These are phyloP conservation scores for Leccinum solheimii DNA, from an alignment of 1,284 basidiomycete species.

Conservation along the genomic window DNA sequence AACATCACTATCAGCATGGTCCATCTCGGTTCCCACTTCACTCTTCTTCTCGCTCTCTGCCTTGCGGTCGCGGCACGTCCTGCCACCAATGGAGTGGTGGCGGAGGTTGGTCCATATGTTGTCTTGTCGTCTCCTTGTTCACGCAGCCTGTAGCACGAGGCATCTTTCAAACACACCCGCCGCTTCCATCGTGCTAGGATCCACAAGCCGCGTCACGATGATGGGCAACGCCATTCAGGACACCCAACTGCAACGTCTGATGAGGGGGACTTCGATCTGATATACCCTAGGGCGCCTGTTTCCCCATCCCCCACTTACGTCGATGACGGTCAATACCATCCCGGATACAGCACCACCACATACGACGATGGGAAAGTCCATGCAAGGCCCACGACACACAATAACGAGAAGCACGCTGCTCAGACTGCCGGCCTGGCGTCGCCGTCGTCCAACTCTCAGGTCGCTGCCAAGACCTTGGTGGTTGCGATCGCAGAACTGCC, in stretches of 20 bases:
- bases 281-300: neutral
- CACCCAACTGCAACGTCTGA: constrained; percentile 17
- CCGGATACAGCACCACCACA: constrained; percentile 19
- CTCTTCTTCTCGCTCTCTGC: constrained; percentile 31
- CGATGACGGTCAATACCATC: constrained; percentile 21
- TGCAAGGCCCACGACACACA: constrained; percentile 14
- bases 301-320: neutral
- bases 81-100: constrained; percentile 2
- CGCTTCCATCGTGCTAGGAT: constrained; percentile 15
- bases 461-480: neutral
- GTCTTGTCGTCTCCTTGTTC: constrained; percentile 2
- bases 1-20: constrained; percentile 34
- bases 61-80: constrained; percentile 29
- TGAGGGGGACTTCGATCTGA: constrained; percentile 12
- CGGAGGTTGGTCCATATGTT: constrained; percentile 16
- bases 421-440: neutral
- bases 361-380: constrained; percentile 24
- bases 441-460: neutral
- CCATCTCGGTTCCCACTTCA: constrained; percentile 31
- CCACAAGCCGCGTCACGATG: constrained; percentile 18
- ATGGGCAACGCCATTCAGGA: constrained; percentile 24
- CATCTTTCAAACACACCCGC: constrained; percentile 9
- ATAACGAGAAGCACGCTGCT: constrained; percentile 15
- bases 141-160: constrained; percentile 13
- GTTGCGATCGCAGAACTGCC: neutral